Evolutionary conservation across 169 alveolate species (phyloP), one percentile per base, ranked within the genome.

Genomic region (Plasmodium relictum): DNA sequence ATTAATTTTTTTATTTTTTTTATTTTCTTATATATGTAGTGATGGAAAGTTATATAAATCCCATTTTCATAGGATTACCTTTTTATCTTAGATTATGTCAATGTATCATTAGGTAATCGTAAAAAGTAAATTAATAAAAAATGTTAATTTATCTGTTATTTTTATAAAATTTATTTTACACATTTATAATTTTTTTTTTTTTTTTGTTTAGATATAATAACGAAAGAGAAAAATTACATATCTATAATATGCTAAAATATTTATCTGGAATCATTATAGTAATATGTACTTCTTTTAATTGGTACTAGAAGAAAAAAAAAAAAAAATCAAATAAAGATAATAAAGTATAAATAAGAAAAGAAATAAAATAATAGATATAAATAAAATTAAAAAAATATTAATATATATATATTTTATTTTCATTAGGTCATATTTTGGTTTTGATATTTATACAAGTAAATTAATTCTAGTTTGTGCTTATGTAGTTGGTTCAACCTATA

Each of bases 21-120:
- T 9, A 24, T 22, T 69, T 10, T 1, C 16, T 45, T 44, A 54
- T 39, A n/a, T 61, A 18, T 18, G 50, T 63, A 80, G 93, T 89
- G 20, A 74, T 94, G 61, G 88, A 91, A 26, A 71, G 92, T 14
- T 92, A 96, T 93, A 70, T 94, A 71, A 93, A 92, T 42, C 97
- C 98, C 5, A 56, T 93, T 39, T 88, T 95, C 42, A 63, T 94
- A 72, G 95, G 95, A 22, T 72, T 94, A 26, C 98, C 98, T 14
- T 96, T 92, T 83, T 89, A 92, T 58, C 73, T 96, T 1, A 94
- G 98, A 6, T 92, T 95, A 37, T 94, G 93, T 45, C 98, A 96
- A 88, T 95, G 97, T 71, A 61, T 96, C 42, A 90, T 94, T 72
- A 88, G 98, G 92, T 94, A 59, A 9, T n/a, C 22, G 20, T 16